A percentile compares a stretch with the other conserved stretches of the same genome.
phyloP scores from a whole-genome alignment of 805 yeast species.

The Saturnispora mendoncae region DNA sequence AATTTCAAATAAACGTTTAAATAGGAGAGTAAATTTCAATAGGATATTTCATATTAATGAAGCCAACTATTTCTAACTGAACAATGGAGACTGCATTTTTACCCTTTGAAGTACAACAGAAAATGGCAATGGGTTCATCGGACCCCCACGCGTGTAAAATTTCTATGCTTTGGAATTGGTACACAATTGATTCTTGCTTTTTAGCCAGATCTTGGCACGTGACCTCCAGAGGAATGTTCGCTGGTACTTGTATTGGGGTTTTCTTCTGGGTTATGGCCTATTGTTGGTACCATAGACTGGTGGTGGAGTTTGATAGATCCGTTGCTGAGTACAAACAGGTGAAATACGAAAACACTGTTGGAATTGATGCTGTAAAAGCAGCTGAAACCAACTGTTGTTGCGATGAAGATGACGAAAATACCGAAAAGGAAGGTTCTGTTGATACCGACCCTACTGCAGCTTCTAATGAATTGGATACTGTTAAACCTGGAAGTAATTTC shows the following conservation, averaged over 20 bases:
- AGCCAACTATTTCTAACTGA: too few species aligned
- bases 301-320: constrained; percentile 43
- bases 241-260: constrained; percentile 68
- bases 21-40: too few species aligned
- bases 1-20: constrained; percentile 3
- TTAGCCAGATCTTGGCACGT: constrained; percentile 58
- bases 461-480: too few species aligned
- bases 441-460: too few species aligned
- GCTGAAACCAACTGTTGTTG: constrained; percentile 9
- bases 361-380: background rate
- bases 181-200: constrained; percentile 58
- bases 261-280: constrained; percentile 48
- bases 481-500: constrained; percentile 13
- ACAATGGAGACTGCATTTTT: background rate
- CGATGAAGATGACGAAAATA: background rate
- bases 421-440: constrained; percentile 1
- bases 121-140: constrained; percentile 15
- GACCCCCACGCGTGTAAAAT: constrained; percentile 18
- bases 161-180: constrained; percentile 67
- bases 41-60: too few species aligned
- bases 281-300: constrained; percentile 48
- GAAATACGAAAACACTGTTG: constrained; percentile 3
- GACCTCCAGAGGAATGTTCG: constrained; percentile 49
- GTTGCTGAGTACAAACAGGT: constrained; percentile 21
- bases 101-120: constrained; percentile 7